A percentile compares a stretch with the other conserved stretches of the same genome.
These are phyloP conservation scores for Pleurozium schreberi DNA, from an alignment of 225 moss, liverwort and hornwort genomes.

Conservation along the genomic window DNA sequence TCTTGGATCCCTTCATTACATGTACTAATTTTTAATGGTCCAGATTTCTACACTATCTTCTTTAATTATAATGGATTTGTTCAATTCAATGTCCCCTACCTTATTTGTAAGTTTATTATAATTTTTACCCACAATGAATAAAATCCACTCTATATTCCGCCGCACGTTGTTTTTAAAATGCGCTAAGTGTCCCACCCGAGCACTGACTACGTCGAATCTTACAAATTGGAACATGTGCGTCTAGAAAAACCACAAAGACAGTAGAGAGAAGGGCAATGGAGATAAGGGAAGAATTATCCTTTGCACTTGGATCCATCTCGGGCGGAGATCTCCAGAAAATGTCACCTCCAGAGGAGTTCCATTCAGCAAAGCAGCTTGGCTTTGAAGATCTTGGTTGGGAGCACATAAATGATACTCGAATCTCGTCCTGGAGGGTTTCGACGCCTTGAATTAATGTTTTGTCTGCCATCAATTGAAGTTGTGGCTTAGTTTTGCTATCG, in stretches of 20 bases:
- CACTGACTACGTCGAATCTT: neutral
- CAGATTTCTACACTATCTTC: too few species aligned
- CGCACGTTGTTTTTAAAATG: too few species aligned
- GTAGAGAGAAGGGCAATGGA: conserved; percentile 50
- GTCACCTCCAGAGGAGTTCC: conserved; percentile 45
- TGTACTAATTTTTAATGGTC: too few species aligned
- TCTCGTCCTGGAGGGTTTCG: conserved; percentile 2
- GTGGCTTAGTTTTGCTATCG: too few species aligned
- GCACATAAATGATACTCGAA: conserved; percentile 64
- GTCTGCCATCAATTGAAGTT: neutral
- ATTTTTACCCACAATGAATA: too few species aligned
- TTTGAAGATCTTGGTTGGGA: conserved; percentile 31
- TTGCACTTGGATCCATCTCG: conserved; percentile 12
- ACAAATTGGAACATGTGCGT: conserved; percentile 23
- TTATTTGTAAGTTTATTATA: too few species aligned
- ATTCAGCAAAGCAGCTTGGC: conserved; percentile 53
- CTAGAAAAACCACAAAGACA: conserved; percentile 46
- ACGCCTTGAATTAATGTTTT: neutral
- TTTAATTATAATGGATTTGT: too few species aligned
- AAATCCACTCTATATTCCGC: too few species aligned
- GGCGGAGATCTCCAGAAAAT: conserved; percentile 39
- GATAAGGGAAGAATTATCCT: conserved; percentile 33
- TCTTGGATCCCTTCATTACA: too few species aligned
- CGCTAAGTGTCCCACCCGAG: too few species aligned
- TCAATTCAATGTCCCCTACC: too few species aligned